phyloP scores from a whole-genome alignment of 495 filamentous ascomycete species.

The Trichoderma virens region DNA sequence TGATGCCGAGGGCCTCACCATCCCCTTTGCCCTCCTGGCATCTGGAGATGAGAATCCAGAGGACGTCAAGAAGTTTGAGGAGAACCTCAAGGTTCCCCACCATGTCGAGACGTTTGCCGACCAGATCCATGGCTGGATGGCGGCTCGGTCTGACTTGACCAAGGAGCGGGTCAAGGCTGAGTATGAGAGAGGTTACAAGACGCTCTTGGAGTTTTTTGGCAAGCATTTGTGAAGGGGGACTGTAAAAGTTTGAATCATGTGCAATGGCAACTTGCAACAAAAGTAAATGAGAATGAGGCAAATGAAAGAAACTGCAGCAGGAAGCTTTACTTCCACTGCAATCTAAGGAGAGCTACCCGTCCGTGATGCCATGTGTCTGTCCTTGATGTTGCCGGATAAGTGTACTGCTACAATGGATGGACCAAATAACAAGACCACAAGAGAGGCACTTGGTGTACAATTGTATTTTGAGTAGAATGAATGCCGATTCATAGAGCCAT shows the following conservation, averaged over 20 bases:
- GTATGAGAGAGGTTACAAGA: conserved; percentile 74
- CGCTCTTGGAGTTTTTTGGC: conserved; percentile 64
- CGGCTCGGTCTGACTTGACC: conserved; percentile 62
- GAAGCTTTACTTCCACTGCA: too few species aligned
- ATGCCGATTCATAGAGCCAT: too few species aligned
- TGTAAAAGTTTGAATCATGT: not conserved
- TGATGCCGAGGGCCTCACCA: conserved; percentile 57
- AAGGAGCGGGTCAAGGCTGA: conserved; percentile 60
- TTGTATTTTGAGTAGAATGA: too few species aligned
- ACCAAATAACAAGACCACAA: too few species aligned
- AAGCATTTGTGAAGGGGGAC: conserved; percentile 52
- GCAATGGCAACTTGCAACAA: too few species aligned
- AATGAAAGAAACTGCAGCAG: too few species aligned
- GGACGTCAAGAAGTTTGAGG: conserved; percentile 65
- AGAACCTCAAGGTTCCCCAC: conserved; percentile 56
- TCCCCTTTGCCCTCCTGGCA: conserved; percentile 59
- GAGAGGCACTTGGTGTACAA: too few species aligned
- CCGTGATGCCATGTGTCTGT: too few species aligned
- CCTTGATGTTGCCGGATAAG: too few species aligned
- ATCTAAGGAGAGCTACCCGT: too few species aligned
- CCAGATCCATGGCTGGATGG: conserved; percentile 92
- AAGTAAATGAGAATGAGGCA: too few species aligned
- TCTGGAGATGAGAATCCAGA: conserved; percentile 58
- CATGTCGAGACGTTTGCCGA: conserved; percentile 72
- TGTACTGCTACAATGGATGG: too few species aligned